Base-by-base conservation (phyloP, 176 grass and related monocot species). In the Oryza coarctata region DNA sequence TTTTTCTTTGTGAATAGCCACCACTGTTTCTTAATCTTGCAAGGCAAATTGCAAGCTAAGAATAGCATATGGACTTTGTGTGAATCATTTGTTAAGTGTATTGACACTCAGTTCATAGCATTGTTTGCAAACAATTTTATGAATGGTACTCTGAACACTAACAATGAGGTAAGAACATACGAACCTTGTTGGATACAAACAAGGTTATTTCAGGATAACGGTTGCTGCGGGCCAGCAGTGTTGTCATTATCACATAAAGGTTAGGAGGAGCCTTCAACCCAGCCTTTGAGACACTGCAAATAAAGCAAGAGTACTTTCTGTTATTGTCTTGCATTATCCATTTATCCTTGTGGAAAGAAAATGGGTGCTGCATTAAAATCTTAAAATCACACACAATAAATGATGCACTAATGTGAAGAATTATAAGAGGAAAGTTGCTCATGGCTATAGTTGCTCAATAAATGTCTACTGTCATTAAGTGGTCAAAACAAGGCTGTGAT, bases 181-280 rank as follows among this genome's bases (percentile, higher is more conserved):
- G 81, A 58, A 95, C 96, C 96, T 95, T 95, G 76, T 93, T 90
- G 79, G 89, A 86, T 58, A 98, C 87, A 90, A 95, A 95, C 57
- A 98, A 81, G 74, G 84, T 60, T 64, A 98, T 89, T 86, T 93
- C 88, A 91, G 84, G 74, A 85, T 88, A 80, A 68, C 84, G 85
- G 67, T 88, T 91, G 58, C 71, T 86, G 57, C 82, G 87, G 66
- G 85, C 88, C 70, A 98, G 63, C 60, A 98, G 77, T 64, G 80
- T 75, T 52, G 89, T 77, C 71, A 81, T 86, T 93, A 95, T 91
- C 82, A 89, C 79, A 78, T 90, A 87, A 77, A 98, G 40, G 39
- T 91, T 81, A n/a, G 91, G 82, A 80, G 92, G 90, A 82, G 90
- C 82, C 86, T 87, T 88, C 61, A 93, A 47, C 60, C 90, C 88